A percentile compares a stretch with the other conserved stretches of the same genome.
Conservation (phyloP, 2,329 filamentous ascomycete species). For the Leptographium galeiforme region DNA sequence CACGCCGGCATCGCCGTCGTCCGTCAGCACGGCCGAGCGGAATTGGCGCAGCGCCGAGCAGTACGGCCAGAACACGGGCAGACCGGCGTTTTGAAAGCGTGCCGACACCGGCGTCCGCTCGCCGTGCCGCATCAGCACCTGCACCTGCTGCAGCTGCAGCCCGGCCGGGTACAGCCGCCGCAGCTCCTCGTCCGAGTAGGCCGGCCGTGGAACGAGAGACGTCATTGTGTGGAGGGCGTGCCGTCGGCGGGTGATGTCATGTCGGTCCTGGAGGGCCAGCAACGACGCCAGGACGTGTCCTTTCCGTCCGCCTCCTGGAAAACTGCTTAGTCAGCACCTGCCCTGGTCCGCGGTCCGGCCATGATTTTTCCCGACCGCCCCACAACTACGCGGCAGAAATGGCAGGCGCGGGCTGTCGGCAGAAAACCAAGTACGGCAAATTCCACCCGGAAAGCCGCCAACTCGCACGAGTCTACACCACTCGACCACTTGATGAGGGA, state of each 20-base stretch:
- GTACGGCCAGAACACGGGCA: constrained; percentile 74
- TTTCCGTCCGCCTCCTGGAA: too few relatives aligned
- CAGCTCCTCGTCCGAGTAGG: constrained; percentile 74
- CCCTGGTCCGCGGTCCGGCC: too few relatives aligned
- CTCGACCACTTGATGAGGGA: constrained; percentile 8
- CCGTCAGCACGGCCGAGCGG: constrained; percentile 35
- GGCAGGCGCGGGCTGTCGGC: too few relatives aligned
- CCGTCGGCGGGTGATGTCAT: too few relatives aligned
- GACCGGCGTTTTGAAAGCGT: constrained; percentile 70
- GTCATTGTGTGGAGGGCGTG: constrained; percentile 46
- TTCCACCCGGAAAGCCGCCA: neutral
- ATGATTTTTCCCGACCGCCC: too few relatives aligned
- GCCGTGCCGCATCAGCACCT: constrained; percentile 71
- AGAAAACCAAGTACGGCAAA: neutral
- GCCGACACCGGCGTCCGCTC: constrained; percentile 73
- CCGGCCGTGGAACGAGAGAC: constrained; percentile 55
- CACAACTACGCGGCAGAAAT: too few relatives aligned
- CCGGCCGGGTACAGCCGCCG: constrained; percentile 64
- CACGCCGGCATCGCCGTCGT: constrained; percentile 25
- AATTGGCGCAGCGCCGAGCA: constrained; percentile 66
- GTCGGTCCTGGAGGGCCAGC: too few relatives aligned
- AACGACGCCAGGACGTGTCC: too few relatives aligned
- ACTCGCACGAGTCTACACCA: neutral
- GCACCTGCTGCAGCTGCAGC: constrained; percentile 77
- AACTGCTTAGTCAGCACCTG: too few relatives aligned